Percentiles rank a stretch among this genome's conserved stretches.
Evolutionary conservation across 2,329 filamentous ascomycete species (phyloP).

Genomic region (Fusarium sp.): DNA sequence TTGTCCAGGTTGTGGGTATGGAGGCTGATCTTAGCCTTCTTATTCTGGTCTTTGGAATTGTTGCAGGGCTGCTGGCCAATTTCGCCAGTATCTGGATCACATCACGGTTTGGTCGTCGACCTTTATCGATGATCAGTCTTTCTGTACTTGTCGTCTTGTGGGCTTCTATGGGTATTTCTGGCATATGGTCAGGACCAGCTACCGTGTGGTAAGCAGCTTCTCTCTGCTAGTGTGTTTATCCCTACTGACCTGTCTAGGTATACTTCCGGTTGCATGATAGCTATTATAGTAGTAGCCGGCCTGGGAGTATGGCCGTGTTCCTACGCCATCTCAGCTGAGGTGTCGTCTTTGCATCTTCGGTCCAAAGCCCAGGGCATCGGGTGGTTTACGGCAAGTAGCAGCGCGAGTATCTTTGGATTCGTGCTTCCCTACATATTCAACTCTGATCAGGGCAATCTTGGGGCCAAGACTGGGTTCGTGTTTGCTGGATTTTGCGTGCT

Average conservation of each 20-base stretch:
- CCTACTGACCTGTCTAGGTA: too few species aligned
- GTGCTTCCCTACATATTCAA: slow-evolving; percentile 47
- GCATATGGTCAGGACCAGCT: slow-evolving; percentile 3
- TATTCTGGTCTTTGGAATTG: slow-evolving; percentile 2
- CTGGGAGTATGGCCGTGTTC: slow-evolving; percentile 58
- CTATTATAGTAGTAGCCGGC: slow-evolving; percentile 56
- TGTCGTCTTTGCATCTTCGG: slow-evolving; percentile 26
- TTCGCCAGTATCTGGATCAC: not conserved
- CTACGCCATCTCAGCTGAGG: slow-evolving; percentile 54
- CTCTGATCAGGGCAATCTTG: slow-evolving; percentile 50
- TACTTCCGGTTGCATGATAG: slow-evolving; percentile 52
- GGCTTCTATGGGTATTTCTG: slow-evolving; percentile 2
- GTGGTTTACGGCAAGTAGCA: slow-evolving; percentile 50
- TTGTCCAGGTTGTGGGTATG: not conserved
- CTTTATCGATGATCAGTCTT: not conserved
- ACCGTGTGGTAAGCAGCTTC: too few species aligned
- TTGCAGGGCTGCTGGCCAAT: not conserved
- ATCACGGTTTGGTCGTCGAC: not conserved
- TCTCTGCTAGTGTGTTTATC: too few species aligned
- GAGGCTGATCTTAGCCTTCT: not conserved
- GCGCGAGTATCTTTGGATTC: slow-evolving; percentile 17
- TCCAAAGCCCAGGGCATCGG: slow-evolving; percentile 53
- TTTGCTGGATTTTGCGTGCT: slow-evolving; percentile 52
- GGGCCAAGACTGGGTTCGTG: slow-evolving; percentile 57
- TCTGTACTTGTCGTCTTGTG: not conserved